Evolutionary conservation across 768 basidiomycete species (phyloP).

Genomic region (Hysterangium stoloniferum): DNA sequence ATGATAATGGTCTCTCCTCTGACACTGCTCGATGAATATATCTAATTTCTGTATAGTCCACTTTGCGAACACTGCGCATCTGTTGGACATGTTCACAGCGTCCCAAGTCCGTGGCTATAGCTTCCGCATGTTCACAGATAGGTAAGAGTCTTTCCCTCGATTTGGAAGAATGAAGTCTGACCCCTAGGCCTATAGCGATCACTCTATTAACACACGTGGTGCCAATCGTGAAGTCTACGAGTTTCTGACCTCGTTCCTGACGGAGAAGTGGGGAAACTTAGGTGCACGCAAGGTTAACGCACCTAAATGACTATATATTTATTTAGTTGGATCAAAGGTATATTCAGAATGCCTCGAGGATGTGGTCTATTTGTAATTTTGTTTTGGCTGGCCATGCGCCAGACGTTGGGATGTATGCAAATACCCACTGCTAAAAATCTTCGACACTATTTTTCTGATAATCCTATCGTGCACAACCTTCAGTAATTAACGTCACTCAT

Average conservation of each 20-base stretch:
- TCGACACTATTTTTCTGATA: no score
- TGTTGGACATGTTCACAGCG: conserved; percentile 89
- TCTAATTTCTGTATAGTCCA: conserved; percentile 46
- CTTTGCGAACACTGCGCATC: conserved; percentile 80
- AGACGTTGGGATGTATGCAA: no score
- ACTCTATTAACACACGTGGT: conserved; percentile 62
- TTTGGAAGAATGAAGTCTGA: conserved; percentile 7
- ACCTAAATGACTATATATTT: no score
- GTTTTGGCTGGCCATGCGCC: no score
- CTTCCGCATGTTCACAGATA: conserved; percentile 97
- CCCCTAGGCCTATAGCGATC: conserved; percentile 50
- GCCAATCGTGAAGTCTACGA: conserved; percentile 83
- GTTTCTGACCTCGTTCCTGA: conserved; percentile 75
- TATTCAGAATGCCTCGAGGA: no score
- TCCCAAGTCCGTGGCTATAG: conserved; percentile 64
- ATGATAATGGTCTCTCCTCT: conserved; percentile 60
- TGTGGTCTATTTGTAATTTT: no score
- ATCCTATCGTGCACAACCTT: no score
- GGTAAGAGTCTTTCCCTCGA: conserved; percentile 39
- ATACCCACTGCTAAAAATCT: no score
- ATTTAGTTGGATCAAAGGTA: no score
- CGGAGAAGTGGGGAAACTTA: conserved; percentile 92
- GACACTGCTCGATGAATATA: neutral
- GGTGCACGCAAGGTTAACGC: conserved; percentile 26
- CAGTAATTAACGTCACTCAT: no score